Percentiles rank a stretch among this genome's conserved stretches.
These are phyloP conservation scores for Pleurostoma richardsiae DNA, from an alignment of 2,329 filamentous ascomycete species.

Conservation along the genomic window DNA sequence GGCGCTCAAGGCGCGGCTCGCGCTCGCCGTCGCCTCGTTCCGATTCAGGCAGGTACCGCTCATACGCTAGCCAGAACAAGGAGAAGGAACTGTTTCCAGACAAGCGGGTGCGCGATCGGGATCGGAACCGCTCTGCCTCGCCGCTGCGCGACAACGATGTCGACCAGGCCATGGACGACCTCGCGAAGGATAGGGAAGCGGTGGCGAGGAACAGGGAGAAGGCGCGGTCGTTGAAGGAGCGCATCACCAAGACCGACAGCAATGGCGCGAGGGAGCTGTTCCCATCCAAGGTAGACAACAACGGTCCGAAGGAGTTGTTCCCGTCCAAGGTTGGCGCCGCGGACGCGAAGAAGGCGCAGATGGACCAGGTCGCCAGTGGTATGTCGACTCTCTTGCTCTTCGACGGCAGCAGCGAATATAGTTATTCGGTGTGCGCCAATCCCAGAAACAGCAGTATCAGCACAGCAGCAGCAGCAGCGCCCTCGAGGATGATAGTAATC, in stretches of 20 bases:
- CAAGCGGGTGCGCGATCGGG: constrained; percentile 17
- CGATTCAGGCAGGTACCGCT: constrained; percentile 12
- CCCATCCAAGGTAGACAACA: constrained; percentile 34
- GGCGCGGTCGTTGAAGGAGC: constrained; percentile 39
- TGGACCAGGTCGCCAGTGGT: constrained; percentile 28
- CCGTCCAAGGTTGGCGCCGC: constrained; percentile 32
- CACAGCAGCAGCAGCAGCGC: too few relatives aligned
- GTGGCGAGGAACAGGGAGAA: constrained; percentile 33
- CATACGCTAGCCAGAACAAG: constrained; percentile 40
- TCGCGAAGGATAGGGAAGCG: constrained; percentile 19
- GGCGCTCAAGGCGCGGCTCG: constrained; percentile 4
- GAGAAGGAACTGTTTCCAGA: constrained; percentile 62
- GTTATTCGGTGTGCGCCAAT: not conserved
- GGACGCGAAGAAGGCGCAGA: constrained; percentile 17
- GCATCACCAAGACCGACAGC: constrained; percentile 31
- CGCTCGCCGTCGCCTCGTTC: constrained; percentile 8
- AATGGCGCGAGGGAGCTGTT: constrained; percentile 53
- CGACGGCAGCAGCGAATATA: constrained; percentile 7
- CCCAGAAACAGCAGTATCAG: constrained; percentile 4
- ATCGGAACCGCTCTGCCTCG: constrained; percentile 47
- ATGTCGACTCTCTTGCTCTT: constrained; percentile 15
- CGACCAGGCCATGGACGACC: constrained; percentile 24
- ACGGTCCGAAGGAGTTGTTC: constrained; percentile 53
- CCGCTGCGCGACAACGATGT: constrained; percentile 35
- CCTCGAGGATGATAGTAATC: too few relatives aligned